Evolutionary conservation across 345 rosid genomes (phyloP), one percentile per base, ranked within the genome.

Genomic region (Heritiera fomes): DNA sequence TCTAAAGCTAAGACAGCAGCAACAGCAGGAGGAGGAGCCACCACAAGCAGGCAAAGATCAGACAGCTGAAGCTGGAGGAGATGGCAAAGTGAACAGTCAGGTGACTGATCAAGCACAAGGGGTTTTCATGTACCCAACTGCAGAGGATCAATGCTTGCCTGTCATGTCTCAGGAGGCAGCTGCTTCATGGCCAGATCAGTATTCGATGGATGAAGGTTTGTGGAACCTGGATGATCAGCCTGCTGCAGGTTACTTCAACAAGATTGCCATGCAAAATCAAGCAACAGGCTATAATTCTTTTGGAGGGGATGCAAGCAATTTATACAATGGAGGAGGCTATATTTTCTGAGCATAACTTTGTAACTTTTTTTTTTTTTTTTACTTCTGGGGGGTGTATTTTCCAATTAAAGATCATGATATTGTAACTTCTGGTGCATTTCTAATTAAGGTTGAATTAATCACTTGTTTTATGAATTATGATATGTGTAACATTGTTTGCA

Each of bases 221-320:
- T 86, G 93, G 92, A 86, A 86, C 76, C 77, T 83, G 17, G 88
- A 88, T 56, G 88, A 85, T 49, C 64, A 46, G 13, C 75, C 7
- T 1, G 34, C 60, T 52, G 38, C 38, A 34, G 77, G 77, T 12
- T 18, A 82, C 56, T 76, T 79, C 80, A 63, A 73, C 84, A 75
- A 58, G 68, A 23, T 77, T 62, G 79, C 82, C 77, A 52, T 74
- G 82, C 85, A 71, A 83, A 84, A 60, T 72, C 80, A 82, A 71
- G 63, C 46, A 43, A 40, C 84, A 71, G 52, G 55, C 64, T 73
- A 55, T 49, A 18, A 47, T 67, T 1, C 75, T 46, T 81, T 50
- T 52, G 81, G 83, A 66, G 78, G 78, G 80, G 86, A 80, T 53
- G 77, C 80, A 34, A 81, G 38, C 45, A 80, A 76, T 79, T 52